Evolutionary conservation across 805 yeast genomes (phyloP).

Genomic region (Wickerhamiella vanderwaltii): DNA sequence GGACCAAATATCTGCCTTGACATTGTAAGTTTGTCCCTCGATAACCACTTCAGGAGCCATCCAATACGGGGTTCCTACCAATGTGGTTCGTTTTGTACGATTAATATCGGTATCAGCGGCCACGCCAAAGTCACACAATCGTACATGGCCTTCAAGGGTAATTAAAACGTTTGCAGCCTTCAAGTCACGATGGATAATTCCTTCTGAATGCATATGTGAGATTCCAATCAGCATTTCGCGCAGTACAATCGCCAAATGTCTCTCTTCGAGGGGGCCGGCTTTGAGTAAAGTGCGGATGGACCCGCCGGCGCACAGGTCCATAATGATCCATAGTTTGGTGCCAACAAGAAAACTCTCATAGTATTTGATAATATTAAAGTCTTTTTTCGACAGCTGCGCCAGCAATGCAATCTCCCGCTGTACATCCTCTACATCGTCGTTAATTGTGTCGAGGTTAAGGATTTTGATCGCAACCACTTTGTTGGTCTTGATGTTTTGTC

Average conservation of each 20-base stretch:
- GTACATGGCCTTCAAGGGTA: constrained; percentile 78
- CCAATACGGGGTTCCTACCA: constrained; percentile 55
- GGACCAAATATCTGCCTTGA: constrained; percentile 95
- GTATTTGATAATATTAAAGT: constrained; percentile 87
- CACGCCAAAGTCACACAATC: constrained; percentile 94
- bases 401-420: constrained; percentile 85
- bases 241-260: constrained; percentile 67
- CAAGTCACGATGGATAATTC: constrained; percentile 90
- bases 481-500: constrained; percentile 42
- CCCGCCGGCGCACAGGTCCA: constrained; percentile 98
- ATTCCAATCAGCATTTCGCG: constrained; percentile 73
- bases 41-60: constrained; percentile 46
- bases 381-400: constrained; percentile 56
- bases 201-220: constrained; percentile 69
- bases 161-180: constrained; percentile 93
- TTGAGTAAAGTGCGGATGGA: constrained; percentile 71
- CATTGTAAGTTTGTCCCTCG: constrained; percentile 36
- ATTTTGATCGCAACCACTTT: constrained; percentile 88
- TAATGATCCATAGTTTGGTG: constrained; percentile 90
- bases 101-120: constrained; percentile 82
- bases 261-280: constrained; percentile 83
- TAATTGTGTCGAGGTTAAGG: constrained; percentile 78
- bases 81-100: constrained; percentile 72
- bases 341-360: constrained; percentile 80
- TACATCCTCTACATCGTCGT: constrained; percentile 89